These are phyloP conservation scores for Diaporthe eres DNA, from an alignment of 2,329 filamentous ascomycete genomes.

Conservation along the genomic window DNA sequence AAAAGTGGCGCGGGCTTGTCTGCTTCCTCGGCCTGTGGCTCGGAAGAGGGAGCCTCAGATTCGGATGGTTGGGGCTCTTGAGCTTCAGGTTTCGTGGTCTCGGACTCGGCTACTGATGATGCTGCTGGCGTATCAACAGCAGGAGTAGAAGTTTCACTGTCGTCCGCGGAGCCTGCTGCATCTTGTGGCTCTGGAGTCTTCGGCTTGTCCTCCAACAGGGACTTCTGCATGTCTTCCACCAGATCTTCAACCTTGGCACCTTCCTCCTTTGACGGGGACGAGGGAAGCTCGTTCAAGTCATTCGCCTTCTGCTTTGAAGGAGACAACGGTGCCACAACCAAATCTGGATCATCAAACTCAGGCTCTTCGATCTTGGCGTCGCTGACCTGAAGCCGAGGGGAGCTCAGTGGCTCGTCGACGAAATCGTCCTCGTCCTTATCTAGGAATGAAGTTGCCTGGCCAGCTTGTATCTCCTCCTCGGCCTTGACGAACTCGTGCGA, in stretches of 20 bases:
- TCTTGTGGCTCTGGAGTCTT: conserved; percentile 35
- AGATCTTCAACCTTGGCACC: conserved; percentile 43
- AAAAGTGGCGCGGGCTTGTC: conserved; percentile 76
- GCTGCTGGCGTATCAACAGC: conserved; percentile 35
- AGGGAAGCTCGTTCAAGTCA: conserved; percentile 26
- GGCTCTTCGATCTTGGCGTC: conserved; percentile 68
- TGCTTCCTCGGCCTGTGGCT: conserved; percentile 60
- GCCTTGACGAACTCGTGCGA: conserved; percentile 78
- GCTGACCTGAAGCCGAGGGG: conserved; percentile 74
- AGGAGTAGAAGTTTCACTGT: conserved; percentile 31
- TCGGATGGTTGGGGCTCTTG: conserved; percentile 41
- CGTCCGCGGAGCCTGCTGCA: conserved; percentile 21
- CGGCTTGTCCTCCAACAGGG: conserved; percentile 36
- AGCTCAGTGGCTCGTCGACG: conserved; percentile 83
- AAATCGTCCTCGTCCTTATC: conserved; percentile 80
- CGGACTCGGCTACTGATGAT: conserved; percentile 38
- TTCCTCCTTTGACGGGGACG: conserved; percentile 20
- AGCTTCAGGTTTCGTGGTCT: conserved; percentile 29
- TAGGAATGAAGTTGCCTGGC: conserved; percentile 58
- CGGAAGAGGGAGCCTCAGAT: conserved; percentile 36
- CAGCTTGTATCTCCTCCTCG: conserved; percentile 64
- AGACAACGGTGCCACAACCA: conserved; percentile 71
- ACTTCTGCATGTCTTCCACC: conserved; percentile 42
- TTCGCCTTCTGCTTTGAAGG: conserved; percentile 59
- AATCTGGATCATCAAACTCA: conserved; percentile 68